These are phyloP conservation scores for Penicillium angulare DNA, from an alignment of 495 filamentous ascomycete species.

Conservation along the genomic window DNA sequence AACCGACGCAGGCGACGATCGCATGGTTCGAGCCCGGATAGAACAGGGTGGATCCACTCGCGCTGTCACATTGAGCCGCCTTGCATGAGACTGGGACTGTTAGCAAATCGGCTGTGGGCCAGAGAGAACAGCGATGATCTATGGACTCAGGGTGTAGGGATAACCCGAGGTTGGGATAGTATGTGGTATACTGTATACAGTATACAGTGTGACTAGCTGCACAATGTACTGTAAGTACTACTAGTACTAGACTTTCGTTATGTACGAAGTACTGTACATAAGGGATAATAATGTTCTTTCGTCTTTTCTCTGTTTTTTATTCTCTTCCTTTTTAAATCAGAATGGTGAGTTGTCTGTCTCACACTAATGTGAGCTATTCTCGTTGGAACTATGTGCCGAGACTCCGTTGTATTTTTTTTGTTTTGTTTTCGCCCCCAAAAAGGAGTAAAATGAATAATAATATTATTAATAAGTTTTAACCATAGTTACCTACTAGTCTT, in stretches of 20 bases:
- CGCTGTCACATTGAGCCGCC: constrained; percentile 27
- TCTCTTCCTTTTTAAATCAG: background rate
- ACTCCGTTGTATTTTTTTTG: background rate
- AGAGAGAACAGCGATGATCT: background rate
- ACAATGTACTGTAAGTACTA: no score
- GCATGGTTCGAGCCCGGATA: constrained; percentile 18
- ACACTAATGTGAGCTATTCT: background rate
- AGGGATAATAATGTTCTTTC: background rate
- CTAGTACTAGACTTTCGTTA: no score
- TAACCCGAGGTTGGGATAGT: background rate
- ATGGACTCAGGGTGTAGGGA: background rate
- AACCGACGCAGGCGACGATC: constrained; percentile 27
- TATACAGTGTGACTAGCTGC: no score
- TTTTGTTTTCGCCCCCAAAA: background rate
- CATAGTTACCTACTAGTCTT: no score
- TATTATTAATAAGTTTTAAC: no score
- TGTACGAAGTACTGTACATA: no score
- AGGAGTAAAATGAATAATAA: no score
- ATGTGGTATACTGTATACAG: background rate
- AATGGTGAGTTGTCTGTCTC: background rate
- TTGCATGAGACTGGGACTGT: constrained; percentile 22
- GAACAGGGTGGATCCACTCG: constrained; percentile 22
- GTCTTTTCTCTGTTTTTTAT: background rate
- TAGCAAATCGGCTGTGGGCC: constrained; percentile 23
- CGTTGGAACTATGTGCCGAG: background rate